Conservation (phyloP, 2,329 filamentous ascomycete genomes). For the Aspergillus bombycis region DNA sequence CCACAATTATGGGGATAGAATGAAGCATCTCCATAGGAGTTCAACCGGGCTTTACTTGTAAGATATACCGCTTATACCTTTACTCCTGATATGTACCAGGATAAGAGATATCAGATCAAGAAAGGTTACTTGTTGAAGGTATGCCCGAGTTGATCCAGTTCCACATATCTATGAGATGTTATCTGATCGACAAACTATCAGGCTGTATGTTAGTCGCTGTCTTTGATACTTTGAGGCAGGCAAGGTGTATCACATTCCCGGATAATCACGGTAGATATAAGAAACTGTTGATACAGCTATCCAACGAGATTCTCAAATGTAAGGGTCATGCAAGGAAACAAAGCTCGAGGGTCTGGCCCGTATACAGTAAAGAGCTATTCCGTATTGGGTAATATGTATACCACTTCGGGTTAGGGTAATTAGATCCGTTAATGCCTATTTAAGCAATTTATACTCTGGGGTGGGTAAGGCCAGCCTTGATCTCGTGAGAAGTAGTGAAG, state of each 20-base stretch:
- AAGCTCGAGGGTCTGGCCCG: no score
- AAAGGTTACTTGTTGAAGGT: neutral
- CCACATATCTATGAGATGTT: neutral
- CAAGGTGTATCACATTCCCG: neutral
- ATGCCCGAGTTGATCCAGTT: no score
- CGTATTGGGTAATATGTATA: neutral
- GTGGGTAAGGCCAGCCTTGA: neutral
- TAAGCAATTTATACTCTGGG: neutral
- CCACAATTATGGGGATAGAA: no score
- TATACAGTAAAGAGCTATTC: neutral
- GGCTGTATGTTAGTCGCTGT: neutral
- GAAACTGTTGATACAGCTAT: neutral
- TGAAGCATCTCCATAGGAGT: no score
- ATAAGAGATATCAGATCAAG: neutral
- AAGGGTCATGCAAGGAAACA: no score
- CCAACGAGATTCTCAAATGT: no score
- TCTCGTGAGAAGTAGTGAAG: neutral
- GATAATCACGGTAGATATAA: neutral
- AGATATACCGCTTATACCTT: neutral
- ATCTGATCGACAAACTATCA: neutral
- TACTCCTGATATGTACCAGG: no score
- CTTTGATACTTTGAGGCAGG: neutral
- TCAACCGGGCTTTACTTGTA: no score
- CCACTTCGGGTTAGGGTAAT: neutral
- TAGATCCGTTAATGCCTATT: neutral